phyloP scores from a whole-genome alignment of 495 filamentous ascomycete genomes.

The Massariosphaeria phaeospora region DNA sequence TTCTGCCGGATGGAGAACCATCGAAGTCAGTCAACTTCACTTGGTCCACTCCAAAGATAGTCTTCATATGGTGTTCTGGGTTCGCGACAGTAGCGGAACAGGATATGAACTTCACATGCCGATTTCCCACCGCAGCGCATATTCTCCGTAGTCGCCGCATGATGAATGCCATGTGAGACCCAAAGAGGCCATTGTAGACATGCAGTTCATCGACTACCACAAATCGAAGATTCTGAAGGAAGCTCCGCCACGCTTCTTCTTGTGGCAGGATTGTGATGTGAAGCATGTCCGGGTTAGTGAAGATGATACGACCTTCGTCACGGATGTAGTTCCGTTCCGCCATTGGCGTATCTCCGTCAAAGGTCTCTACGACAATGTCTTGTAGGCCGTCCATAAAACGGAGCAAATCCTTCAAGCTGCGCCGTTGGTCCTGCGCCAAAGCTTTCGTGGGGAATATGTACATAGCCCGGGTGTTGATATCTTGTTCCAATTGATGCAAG shows the following conservation, averaged over 20 bases:
- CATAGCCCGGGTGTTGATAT: slow-evolving; percentile 75
- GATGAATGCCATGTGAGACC: slow-evolving; percentile 88
- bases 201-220: slow-evolving; percentile 82
- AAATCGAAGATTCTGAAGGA: slow-evolving; percentile 81
- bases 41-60: slow-evolving; percentile 81
- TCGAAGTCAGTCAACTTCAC: slow-evolving; percentile 82
- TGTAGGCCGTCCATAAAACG: slow-evolving; percentile 73
- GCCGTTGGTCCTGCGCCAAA: slow-evolving; percentile 87
- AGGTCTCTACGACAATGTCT: slow-evolving; percentile 77
- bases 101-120: slow-evolving; percentile 85
- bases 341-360: slow-evolving; percentile 93
- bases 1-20: slow-evolving; percentile 86
- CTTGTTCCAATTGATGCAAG: slow-evolving; percentile 76
- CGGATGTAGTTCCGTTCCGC: slow-evolving; percentile 68
- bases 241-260: slow-evolving; percentile 82
- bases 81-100: slow-evolving; percentile 98
- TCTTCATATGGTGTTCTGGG: slow-evolving; percentile 84
- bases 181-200: slow-evolving; percentile 93
- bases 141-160: slow-evolving; percentile 87
- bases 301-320: slow-evolving; percentile 87
- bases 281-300: slow-evolving; percentile 98
- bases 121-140: slow-evolving; percentile 88
- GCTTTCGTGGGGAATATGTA: slow-evolving; percentile 99
- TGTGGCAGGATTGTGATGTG: slow-evolving; percentile 92
- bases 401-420: slow-evolving; percentile 81